A percentile compares a stretch with the other conserved stretches of the same genome.
phyloP scores from a whole-genome alignment of 441 rosid genomes.

The Macaranga tanarius region DNA sequence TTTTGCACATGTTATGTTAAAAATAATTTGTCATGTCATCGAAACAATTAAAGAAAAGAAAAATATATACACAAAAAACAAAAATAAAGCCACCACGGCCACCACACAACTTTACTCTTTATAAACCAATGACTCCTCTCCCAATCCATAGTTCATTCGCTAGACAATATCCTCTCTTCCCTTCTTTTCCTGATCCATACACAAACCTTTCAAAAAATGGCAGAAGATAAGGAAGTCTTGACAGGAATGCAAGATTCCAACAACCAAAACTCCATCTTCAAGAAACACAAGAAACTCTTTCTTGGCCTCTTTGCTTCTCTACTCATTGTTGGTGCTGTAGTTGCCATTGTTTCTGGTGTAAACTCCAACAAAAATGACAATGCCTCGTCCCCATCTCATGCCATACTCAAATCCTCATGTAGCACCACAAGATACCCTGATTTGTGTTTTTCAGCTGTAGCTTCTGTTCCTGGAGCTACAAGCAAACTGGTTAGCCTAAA shows the following conservation, averaged over 20 bases:
- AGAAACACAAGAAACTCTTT: slow-evolving; percentile 20
- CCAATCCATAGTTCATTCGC: neutral
- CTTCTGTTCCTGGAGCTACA: slow-evolving; percentile 32
- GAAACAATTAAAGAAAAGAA: neutral
- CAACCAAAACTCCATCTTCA: slow-evolving; percentile 7
- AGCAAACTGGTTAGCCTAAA: slow-evolving; percentile 39
- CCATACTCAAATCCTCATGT: slow-evolving; percentile 57
- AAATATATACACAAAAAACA: neutral
- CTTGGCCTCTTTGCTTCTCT: slow-evolving; percentile 17
- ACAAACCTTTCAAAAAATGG: neutral
- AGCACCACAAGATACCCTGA: slow-evolving; percentile 53
- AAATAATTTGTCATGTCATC: too few relatives aligned
- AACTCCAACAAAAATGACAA: slow-evolving; percentile 30
- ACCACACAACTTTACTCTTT: neutral
- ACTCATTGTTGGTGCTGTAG: slow-evolving; percentile 9
- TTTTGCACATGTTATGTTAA: too few relatives aligned
- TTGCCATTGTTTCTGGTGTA: slow-evolving; percentile 25
- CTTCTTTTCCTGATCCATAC: neutral
- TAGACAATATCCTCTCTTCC: neutral
- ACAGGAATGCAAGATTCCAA: slow-evolving; percentile 11
- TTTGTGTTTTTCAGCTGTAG: slow-evolving; percentile 54
- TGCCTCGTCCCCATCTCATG: slow-evolving; percentile 33
- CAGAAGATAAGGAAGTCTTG: slow-evolving; percentile 18
- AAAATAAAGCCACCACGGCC: neutral
- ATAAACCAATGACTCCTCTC: neutral